These are phyloP conservation scores for Jamesozyma spencerorum DNA, from an alignment of 805 yeast genomes.

Conservation along the genomic window DNA sequence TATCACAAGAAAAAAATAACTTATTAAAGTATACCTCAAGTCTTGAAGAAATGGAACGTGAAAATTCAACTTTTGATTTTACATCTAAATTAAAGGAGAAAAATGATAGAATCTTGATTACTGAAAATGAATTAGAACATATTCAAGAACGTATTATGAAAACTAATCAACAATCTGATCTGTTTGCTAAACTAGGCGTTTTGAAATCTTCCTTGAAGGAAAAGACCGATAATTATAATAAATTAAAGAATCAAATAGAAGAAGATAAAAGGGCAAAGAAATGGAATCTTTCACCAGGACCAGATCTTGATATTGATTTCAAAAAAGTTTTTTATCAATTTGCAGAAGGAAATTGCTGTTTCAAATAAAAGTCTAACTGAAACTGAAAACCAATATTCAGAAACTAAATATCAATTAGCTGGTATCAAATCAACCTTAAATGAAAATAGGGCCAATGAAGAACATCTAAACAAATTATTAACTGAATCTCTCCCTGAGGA, in stretches of 20 bases:
- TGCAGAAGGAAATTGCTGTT: conserved; percentile 15
- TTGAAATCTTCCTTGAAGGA: conserved; percentile 18
- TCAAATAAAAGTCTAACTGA: conserved; percentile 10
- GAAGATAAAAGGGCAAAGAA: conserved; percentile 6
- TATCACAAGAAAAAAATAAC: conserved; percentile 38
- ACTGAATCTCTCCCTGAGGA: conserved; percentile 32
- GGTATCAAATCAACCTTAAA: conserved; percentile 9
- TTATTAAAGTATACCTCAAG: conserved; percentile 34
- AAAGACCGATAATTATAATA: conserved; percentile 9
- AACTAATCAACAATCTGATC: conserved; percentile 50
- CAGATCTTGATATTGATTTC: conserved; percentile 18
- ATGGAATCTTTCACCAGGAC: conserved; percentile 9
- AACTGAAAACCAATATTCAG: conserved; percentile 12
- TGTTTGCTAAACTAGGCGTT: conserved; percentile 44
- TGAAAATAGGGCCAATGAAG: conserved; percentile 6
- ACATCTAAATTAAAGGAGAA: conserved; percentile 31
- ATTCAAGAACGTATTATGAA: conserved; percentile 41
- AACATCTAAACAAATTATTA: conserved; percentile 14
- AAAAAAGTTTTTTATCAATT: conserved; percentile 10
- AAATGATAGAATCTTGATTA: conserved; percentile 29
- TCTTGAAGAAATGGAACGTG: conserved; percentile 26
- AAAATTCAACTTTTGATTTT: conserved; percentile 24
- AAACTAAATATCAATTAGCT: conserved; percentile 8
- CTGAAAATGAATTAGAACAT: conserved; percentile 43
- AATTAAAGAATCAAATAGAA: conserved; percentile 1